Percentiles rank a stretch among this genome's conserved stretches.
phyloP scores from a whole-genome alignment of 2,329 filamentous ascomycete genomes.

The Geosmithia flava region DNA sequence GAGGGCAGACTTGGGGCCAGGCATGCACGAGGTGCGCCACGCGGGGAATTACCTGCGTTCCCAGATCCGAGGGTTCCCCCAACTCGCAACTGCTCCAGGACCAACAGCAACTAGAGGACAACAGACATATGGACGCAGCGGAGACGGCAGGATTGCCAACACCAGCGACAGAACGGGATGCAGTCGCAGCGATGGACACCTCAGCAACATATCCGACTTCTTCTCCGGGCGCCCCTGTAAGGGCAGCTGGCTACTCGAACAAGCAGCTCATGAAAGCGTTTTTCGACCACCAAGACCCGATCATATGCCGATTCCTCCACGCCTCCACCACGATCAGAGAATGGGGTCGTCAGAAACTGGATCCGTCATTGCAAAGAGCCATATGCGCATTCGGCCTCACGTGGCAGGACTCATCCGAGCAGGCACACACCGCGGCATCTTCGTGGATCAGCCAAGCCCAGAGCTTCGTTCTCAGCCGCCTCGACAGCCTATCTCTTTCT shows the following conservation, averaged over 20 bases:
- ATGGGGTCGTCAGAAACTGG: constrained; percentile 10
- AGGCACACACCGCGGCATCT: neutral
- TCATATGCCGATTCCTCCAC: constrained; percentile 10
- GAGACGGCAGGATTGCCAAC: neutral
- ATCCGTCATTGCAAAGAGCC: constrained; percentile 8
- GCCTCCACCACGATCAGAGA: constrained; percentile 9
- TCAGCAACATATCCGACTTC: neutral
- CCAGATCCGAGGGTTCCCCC: neutral
- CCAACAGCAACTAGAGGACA: neutral
- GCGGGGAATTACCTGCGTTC: constrained; percentile 4
- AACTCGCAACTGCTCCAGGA: neutral
- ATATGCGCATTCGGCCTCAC: constrained; percentile 7
- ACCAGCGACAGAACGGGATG: neutral
- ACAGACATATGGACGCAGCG: neutral
- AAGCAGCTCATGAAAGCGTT: constrained; percentile 8
- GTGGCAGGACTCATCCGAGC: neutral
- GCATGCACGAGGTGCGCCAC: constrained; percentile 11
- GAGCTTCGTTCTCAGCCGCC: neutral
- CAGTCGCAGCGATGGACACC: neutral
- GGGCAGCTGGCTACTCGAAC: neutral
- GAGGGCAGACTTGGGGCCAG: constrained; percentile 13
- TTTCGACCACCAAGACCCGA: constrained; percentile 8
- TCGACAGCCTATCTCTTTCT: constrained; percentile 3
- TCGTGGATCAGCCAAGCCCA: constrained; percentile 11
- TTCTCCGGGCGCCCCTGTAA: neutral